These are phyloP conservation scores for Citrullus mucosospermus DNA, from an alignment of 306 rosid genomes.

Conservation along the genomic window DNA sequence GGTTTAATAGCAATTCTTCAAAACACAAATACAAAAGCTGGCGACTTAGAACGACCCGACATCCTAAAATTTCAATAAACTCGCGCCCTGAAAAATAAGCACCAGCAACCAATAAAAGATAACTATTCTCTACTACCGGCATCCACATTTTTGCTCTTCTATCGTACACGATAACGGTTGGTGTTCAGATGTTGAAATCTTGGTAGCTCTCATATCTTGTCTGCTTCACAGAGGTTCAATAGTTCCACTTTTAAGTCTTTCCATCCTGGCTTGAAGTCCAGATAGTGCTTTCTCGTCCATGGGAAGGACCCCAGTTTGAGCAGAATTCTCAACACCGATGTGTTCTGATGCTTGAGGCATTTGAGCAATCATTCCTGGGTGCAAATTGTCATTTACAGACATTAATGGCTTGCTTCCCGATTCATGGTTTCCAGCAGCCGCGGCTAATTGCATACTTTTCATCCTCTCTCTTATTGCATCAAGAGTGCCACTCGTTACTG, in stretches of 20 bases:
- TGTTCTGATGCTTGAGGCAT: constrained; percentile 42
- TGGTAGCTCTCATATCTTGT: background rate
- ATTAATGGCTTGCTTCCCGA: constrained; percentile 48
- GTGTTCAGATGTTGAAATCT: background rate
- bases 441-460: constrained; percentile 93
- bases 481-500: constrained; percentile 87
- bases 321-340: constrained; percentile 33
- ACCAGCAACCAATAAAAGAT: background rate
- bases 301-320: constrained; percentile 70
- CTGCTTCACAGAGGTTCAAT: constrained; percentile 43
- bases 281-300: constrained; percentile 92
- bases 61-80: background rate
- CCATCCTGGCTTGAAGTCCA: constrained; percentile 99
- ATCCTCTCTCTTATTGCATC: constrained; percentile 93
- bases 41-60: background rate
- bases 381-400: constrained; percentile 41
- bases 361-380: constrained; percentile 43
- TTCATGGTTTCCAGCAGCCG: constrained; percentile 56
- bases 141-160: background rate
- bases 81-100: background rate
- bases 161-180: background rate
- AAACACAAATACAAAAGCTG: background rate
- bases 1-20: constrained; percentile 2
- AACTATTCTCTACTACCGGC: background rate
- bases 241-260: constrained; percentile 90